phyloP scores from a whole-genome alignment of 129 eudicot genomes.

The Glebionis coronaria region DNA sequence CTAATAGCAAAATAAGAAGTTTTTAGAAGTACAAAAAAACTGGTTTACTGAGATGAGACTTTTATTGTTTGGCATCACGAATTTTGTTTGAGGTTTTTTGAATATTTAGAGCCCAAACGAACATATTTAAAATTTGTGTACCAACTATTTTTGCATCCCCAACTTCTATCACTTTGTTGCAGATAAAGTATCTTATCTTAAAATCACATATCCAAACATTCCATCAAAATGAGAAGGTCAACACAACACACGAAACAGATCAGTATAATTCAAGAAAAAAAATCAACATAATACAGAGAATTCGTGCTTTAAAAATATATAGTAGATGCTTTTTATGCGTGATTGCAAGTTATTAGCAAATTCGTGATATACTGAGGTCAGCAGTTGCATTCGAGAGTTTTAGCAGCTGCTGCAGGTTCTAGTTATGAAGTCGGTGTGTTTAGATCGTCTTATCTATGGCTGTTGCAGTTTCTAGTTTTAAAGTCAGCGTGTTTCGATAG shows the following conservation, averaged over 20 bases:
- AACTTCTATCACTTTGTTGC: slow-evolving; percentile 5
- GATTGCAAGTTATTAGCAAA: not conserved
- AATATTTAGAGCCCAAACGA: not conserved
- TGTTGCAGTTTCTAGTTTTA: no score
- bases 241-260: slow-evolving; percentile 11
- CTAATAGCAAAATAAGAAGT: not conserved
- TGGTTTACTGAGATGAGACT: not conserved
- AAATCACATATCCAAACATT: slow-evolving; percentile 1
- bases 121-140: not conserved
- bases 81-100: not conserved
- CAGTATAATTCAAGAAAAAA: not conserved
- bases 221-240: not conserved
- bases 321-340: not conserved
- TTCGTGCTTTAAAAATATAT: not conserved
- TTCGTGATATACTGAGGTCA: no score
- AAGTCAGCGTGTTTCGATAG: no score
- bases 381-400: no score
- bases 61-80: not conserved
- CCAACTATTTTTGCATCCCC: not conserved
- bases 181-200: not conserved
- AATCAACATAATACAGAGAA: slow-evolving; percentile 7
- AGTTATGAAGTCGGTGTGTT: no score
- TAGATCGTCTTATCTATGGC: no score
- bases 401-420: no score
- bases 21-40: no score